Evolutionary conservation across 1,139 yeast species (phyloP), one percentile per base, ranked within the genome.

Genomic region (Pichia norvegensis): DNA sequence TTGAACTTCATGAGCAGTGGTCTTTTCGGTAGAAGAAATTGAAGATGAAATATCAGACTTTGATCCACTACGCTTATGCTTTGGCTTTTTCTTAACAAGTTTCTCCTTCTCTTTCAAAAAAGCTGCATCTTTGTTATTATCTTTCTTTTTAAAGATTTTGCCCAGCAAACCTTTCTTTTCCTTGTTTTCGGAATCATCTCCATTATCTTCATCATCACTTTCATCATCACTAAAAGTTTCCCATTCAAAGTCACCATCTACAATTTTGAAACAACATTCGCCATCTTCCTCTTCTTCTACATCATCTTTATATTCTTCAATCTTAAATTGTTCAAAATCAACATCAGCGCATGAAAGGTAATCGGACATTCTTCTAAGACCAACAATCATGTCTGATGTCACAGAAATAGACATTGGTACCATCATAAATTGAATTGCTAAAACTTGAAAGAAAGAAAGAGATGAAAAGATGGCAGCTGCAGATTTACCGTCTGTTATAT

Each of bases 401-500:
- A 69, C 56, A 10, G 74, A 66, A 43, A 74, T 58, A 1, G 76
- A 73, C 66, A 85, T 68, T 22, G 95, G 96, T 44, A 85, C 67
- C 56, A 85, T 67, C 58, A 85, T 70, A 22, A 74, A 69, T 50
- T 69, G 73, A 45, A 67, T 68, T 5, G 79, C 61, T 52, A 76
- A 67, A 33, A 79, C 73, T 54, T 81, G 81, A 68, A 87, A 88
- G 47, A 85, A 71, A 0, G 94, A 75, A 45, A 88, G 69, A 13
- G 95, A 82, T 0, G 96, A 76, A 60, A 88, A 88, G n/a, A 87
- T 78, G 33, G 74, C 67, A 2, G 87, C 90, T 1, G 95, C 81
- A 50, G 72, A 70, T 52, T 78, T 72, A n/a, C 58, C 58, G 22
- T 69, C 72, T 66, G 52, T 52, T 5, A 79, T 65, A 37, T 74